A percentile compares a stretch with the other conserved stretches of the same genome.
phyloP scores from a whole-genome alignment of 2,329 filamentous ascomycete species.

The Geoglossum cookeanum region DNA sequence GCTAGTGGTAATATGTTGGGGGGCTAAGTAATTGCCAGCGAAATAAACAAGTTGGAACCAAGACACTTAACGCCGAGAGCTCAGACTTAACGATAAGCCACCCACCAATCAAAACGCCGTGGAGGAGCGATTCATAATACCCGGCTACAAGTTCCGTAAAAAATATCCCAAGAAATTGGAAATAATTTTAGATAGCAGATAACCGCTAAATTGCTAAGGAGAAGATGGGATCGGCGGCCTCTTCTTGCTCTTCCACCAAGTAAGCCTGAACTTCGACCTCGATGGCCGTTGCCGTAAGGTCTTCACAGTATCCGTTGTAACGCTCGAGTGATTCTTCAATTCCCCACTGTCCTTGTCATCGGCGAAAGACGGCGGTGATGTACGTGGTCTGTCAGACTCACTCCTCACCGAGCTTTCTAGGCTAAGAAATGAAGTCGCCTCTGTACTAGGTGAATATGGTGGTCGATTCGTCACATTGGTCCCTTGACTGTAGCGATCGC shows the following conservation, averaged over 20 bases:
- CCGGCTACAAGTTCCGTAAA: neutral
- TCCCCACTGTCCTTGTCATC: neutral
- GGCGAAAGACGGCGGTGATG: neutral
- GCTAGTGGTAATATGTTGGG: too few species aligned
- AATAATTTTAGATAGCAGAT: neutral
- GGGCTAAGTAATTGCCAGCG: neutral
- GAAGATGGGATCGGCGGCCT: neutral
- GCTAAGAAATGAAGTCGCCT: conserved; percentile 5
- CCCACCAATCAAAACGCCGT: neutral
- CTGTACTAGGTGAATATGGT: conserved; percentile 4
- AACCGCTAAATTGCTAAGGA: neutral
- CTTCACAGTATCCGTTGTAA: neutral
- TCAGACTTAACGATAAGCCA: neutral
- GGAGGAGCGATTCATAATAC: neutral
- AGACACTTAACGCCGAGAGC: neutral
- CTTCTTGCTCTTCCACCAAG: conserved; percentile 2
- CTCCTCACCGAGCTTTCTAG: conserved; percentile 1
- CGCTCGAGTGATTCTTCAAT: neutral
- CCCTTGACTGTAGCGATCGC: conserved; percentile 2
- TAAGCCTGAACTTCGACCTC: neutral
- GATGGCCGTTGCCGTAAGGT: conserved; percentile 4
- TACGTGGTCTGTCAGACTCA: neutral
- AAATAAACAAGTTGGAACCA: neutral
- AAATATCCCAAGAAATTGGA: neutral
- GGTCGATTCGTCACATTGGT: conserved; percentile 1